Percentiles rank a stretch among this genome's conserved stretches.
Evolutionary conservation across 1,284 basidiomycete genomes (phyloP).

Genomic region (Tilletiaria anomala): DNA sequence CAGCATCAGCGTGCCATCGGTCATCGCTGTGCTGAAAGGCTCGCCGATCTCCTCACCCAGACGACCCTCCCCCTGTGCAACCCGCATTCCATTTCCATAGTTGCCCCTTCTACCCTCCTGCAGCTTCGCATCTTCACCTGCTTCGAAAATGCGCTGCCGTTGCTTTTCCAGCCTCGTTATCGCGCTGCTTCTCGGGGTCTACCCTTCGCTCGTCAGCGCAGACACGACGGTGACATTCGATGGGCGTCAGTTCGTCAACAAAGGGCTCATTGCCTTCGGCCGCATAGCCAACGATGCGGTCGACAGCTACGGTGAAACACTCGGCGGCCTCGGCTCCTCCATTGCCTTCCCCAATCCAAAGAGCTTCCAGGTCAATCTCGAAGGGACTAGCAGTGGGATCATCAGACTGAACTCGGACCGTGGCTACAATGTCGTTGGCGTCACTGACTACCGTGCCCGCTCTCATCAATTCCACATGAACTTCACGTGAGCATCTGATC

Average conservation of each 20-base stretch:
- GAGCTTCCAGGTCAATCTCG: slow-evolving; percentile 7
- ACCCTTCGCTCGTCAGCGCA: too few species aligned
- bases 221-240: slow-evolving; percentile 6
- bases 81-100: too few species aligned
- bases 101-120: too few species aligned
- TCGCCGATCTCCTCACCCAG: too few species aligned
- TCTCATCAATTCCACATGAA: slow-evolving; percentile 50
- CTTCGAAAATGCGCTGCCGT: too few species aligned
- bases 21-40: too few species aligned
- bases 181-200: too few species aligned
- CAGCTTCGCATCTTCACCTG: too few species aligned
- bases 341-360: slow-evolving; percentile 14
- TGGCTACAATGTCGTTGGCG: slow-evolving; percentile 43
- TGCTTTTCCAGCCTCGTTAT: too few species aligned
- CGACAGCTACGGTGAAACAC: slow-evolving; percentile 36
- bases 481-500: too few species aligned
- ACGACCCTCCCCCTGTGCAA: too few species aligned
- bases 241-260: slow-evolving; percentile 21
- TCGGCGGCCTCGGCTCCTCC: slow-evolving; percentile 36
- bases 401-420: slow-evolving; percentile 49
- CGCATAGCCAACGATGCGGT: slow-evolving; percentile 22
- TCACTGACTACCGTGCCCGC: slow-evolving; percentile 52
- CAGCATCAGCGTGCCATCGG: too few species aligned
- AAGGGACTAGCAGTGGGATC: slow-evolving; percentile 42
- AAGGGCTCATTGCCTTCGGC: slow-evolving; percentile 40